These are phyloP conservation scores for Cutaneotrichosporon cavernicola DNA, from an alignment of 1,284 basidiomycete genomes.

Conservation along the genomic window DNA sequence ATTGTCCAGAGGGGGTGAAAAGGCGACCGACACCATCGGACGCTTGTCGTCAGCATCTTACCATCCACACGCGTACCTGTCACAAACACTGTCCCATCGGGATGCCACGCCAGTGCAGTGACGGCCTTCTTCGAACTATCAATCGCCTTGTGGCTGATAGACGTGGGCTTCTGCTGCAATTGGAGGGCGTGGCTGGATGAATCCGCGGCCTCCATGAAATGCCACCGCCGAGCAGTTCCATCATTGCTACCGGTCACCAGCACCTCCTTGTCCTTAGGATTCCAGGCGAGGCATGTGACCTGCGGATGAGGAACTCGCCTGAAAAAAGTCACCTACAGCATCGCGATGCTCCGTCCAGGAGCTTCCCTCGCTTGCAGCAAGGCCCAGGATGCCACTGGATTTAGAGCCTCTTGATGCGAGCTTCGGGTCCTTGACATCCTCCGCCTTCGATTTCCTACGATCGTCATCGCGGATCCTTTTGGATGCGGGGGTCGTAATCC, in stretches of 20 bases:
- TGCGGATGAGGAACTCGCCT: conserved; percentile 14
- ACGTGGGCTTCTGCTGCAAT: conserved; percentile 25
- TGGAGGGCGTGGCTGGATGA: conserved; percentile 16
- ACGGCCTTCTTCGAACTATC: conserved; percentile 43
- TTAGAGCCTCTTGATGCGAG: neutral
- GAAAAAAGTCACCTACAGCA: conserved; percentile 24
- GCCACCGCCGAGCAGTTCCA: conserved; percentile 44
- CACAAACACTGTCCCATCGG: conserved; percentile 46
- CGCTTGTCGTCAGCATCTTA: conserved; percentile 9
- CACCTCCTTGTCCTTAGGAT: conserved; percentile 42
- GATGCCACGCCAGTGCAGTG: conserved; percentile 43
- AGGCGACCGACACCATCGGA: conserved; percentile 44
- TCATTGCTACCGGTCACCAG: conserved; percentile 41
- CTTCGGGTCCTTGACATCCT: conserved; percentile 10
- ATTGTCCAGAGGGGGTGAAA: conserved; percentile 46
- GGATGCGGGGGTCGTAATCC: neutral
- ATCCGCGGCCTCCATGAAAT: conserved; percentile 28
- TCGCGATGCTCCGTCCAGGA: conserved; percentile 42
- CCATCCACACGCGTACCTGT: conserved; percentile 27
- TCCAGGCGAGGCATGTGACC: conserved; percentile 46
- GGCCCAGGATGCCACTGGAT: neutral
- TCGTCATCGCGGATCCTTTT: conserved; percentile 10
- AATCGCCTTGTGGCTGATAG: conserved; percentile 42
- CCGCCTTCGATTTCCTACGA: neutral
- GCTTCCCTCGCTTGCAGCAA: conserved; percentile 2